phyloP scores from a whole-genome alignment of 2,329 filamentous ascomycete genomes.

The Plenodomus lindquistii region DNA sequence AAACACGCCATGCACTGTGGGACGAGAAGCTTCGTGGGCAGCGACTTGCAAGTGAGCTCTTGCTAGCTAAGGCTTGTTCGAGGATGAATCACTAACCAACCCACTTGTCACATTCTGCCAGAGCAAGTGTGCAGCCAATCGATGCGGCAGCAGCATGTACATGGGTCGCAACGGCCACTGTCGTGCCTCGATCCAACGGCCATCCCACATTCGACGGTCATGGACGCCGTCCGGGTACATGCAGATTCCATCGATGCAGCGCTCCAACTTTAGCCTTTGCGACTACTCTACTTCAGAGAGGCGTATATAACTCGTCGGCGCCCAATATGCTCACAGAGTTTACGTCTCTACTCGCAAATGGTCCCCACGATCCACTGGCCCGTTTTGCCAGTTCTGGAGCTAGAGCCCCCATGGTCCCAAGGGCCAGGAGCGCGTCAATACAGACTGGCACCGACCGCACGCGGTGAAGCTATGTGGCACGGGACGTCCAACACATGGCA shows the following conservation, averaged over 20 bases:
- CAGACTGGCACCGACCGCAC: constrained; percentile 11
- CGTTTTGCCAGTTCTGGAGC: constrained; percentile 13
- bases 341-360: constrained; percentile 13
- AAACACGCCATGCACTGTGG: background rate
- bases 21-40: background rate
- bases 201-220: constrained; percentile 38
- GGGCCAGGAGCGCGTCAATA: background rate
- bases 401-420: too few species aligned
- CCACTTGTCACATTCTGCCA: constrained; percentile 34
- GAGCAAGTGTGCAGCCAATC: constrained; percentile 31
- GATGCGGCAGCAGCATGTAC: constrained; percentile 31
- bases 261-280: constrained; percentile 38
- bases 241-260: too few species aligned
- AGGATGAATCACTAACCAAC: constrained; percentile 28
- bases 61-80: constrained; percentile 24
- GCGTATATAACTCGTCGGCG: constrained; percentile 34
- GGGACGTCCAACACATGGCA: constrained; percentile 37
- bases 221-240: too few species aligned
- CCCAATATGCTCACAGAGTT: constrained; percentile 36
- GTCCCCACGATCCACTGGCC: constrained; percentile 27
- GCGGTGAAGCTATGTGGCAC: constrained; percentile 25
- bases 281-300: constrained; percentile 38
- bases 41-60: background rate
- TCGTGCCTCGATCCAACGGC: constrained; percentile 37
- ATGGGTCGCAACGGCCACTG: constrained; percentile 28